These are phyloP conservation scores for Leptodontidium sp. DNA, from an alignment of 2,329 filamentous ascomycete genomes.

Conservation along the genomic window DNA sequence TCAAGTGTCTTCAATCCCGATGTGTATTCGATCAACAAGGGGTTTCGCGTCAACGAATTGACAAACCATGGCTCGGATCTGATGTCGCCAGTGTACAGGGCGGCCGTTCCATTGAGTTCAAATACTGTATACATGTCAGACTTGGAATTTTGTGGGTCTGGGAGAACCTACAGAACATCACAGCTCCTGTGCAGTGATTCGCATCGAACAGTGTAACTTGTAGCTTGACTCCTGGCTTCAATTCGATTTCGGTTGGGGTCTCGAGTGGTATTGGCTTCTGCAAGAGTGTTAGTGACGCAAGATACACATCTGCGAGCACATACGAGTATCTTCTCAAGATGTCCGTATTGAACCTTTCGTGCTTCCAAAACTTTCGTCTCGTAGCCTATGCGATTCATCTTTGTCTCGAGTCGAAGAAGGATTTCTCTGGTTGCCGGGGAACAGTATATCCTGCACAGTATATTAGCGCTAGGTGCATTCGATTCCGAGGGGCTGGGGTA, in stretches of 20 bases:
- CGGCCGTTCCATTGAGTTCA: constrained; percentile 73
- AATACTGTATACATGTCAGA: constrained; percentile 60
- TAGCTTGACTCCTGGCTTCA: constrained; percentile 72
- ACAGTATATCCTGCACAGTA: constrained; percentile 74
- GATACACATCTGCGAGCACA: constrained; percentile 25
- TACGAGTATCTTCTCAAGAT: constrained; percentile 74
- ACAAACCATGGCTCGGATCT: constrained; percentile 90
- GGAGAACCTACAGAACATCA: constrained; percentile 76
- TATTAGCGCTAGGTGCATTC: constrained; percentile 23
- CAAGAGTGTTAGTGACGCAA: constrained; percentile 9
- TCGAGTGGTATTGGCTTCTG: constrained; percentile 83
- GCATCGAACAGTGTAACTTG: constrained; percentile 88
- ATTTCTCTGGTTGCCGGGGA: constrained; percentile 84
- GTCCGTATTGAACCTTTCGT: constrained; percentile 77
- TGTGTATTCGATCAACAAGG: constrained; percentile 77
- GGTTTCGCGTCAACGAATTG: constrained; percentile 73
- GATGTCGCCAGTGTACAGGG: constrained; percentile 90
- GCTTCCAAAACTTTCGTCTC: constrained; percentile 79
- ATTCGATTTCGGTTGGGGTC: constrained; percentile 78
- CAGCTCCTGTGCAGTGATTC: constrained; percentile 89
- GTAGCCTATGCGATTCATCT: constrained; percentile 82
- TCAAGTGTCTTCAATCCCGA: constrained; percentile 72
- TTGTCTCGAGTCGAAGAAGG: constrained; percentile 80
- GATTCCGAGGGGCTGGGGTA: not conserved
- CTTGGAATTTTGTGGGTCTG: not conserved